Conservation (phyloP, 352 stramenopile species). For the Globisporangium cederbergense region DNA sequence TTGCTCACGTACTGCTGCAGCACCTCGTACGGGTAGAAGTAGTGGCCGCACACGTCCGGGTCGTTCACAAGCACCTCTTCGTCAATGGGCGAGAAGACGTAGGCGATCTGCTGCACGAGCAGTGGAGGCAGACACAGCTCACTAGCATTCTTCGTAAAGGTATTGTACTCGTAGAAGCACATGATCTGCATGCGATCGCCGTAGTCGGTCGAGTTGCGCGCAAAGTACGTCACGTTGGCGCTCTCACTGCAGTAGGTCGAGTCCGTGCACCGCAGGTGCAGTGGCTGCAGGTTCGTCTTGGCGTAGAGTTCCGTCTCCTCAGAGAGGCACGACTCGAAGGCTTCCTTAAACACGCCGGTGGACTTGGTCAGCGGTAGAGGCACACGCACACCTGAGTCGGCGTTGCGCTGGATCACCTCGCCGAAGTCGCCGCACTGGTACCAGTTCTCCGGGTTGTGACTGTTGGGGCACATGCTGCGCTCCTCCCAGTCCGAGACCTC, state of each 20-base stretch:
- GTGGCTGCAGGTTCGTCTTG: conserved; percentile 53
- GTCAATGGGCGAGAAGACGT: conserved; percentile 47
- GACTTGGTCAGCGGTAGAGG: conserved; percentile 29
- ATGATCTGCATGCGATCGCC: conserved; percentile 65
- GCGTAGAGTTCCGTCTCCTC: conserved; percentile 56
- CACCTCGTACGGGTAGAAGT: conserved; percentile 75
- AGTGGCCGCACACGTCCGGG: conserved; percentile 65
- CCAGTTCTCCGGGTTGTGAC: conserved; percentile 67
- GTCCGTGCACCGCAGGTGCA: conserved; percentile 59
- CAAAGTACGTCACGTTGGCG: conserved; percentile 53
- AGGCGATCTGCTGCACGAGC: conserved; percentile 51
- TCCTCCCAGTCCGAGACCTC: conserved; percentile 71
- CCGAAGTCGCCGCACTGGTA: conserved; percentile 64
- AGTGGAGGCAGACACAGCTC: conserved; percentile 65
- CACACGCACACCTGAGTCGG: conserved; percentile 32
- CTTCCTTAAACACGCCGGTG: conserved; percentile 19
- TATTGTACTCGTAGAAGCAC: conserved; percentile 73
- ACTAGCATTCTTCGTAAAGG: conserved; percentile 31
- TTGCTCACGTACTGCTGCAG: conserved; percentile 47
- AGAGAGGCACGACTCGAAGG: conserved; percentile 49
- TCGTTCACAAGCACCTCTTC: conserved; percentile 56
- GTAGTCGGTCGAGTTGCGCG: conserved; percentile 54
- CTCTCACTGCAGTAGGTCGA: conserved; percentile 30
- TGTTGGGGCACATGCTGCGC: conserved; percentile 66
- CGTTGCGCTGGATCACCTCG: conserved; percentile 38